These are phyloP conservation scores for Xylaria palmicola DNA, from an alignment of 495 filamentous ascomycete genomes.

Conservation along the genomic window DNA sequence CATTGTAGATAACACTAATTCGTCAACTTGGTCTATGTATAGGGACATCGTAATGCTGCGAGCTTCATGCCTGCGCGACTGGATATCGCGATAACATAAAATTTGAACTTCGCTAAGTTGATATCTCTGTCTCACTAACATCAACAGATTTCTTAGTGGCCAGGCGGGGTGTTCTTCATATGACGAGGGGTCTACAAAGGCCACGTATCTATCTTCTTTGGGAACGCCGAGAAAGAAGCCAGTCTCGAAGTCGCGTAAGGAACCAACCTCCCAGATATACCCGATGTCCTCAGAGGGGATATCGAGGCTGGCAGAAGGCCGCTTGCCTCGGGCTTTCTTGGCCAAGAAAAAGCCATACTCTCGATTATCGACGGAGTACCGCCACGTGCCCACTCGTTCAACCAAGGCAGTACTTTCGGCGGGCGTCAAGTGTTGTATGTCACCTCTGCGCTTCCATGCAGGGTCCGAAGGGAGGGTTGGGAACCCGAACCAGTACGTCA, in stretches of 20 bases:
- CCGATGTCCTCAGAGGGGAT: conserved; percentile 45
- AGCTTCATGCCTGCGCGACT: conserved; percentile 68
- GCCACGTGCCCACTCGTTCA: conserved; percentile 82
- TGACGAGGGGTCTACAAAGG: conserved; percentile 90
- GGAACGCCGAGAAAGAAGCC: conserved; percentile 78
- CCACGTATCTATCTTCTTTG: conserved; percentile 71
- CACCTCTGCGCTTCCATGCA: conserved; percentile 60
- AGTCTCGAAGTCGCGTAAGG: conserved; percentile 73
- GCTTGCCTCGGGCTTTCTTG: conserved; percentile 56
- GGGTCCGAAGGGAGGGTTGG: conserved; percentile 88
- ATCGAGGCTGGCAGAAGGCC: conserved; percentile 7
- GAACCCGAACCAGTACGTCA: conserved; percentile 93
- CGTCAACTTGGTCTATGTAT: conserved; percentile 49
- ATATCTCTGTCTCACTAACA: conserved; percentile 82
- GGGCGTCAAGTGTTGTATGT: conserved; percentile 53
- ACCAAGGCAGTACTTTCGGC: conserved; percentile 72
- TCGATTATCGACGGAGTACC: conserved; percentile 69
- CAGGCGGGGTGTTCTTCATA: conserved; percentile 84
- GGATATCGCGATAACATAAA: conserved; percentile 86
- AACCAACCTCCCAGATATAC: conserved; percentile 71
- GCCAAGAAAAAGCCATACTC: conserved; percentile 95
- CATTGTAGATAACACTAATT: conserved; percentile 48
- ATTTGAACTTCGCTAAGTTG: conserved; percentile 74
- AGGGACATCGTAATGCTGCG: conserved; percentile 76
- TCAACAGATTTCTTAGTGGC: conserved; percentile 87